A percentile compares a stretch with the other conserved stretches of the same genome.
Conservation (phyloP, 2,329 filamentous ascomycete genomes). For the Aspergillus fumigatiaffinis region DNA sequence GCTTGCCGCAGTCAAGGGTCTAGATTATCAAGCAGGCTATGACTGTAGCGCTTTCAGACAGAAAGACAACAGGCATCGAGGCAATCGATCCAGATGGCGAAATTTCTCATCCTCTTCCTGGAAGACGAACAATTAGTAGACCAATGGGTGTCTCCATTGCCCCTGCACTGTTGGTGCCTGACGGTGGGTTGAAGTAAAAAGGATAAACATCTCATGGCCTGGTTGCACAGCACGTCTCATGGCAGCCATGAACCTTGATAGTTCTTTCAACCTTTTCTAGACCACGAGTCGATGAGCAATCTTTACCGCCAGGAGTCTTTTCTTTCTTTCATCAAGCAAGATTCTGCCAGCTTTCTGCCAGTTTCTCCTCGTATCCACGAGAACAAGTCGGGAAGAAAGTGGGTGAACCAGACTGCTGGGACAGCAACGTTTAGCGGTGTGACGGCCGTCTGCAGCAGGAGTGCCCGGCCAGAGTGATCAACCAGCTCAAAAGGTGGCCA, state of each 20-base stretch:
- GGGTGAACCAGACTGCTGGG: slow-evolving; percentile 12
- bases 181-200: not conserved
- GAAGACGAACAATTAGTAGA: not conserved
- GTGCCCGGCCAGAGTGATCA: not conserved
- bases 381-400: slow-evolving; percentile 6
- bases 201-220: slow-evolving; percentile 3
- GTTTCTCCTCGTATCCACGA: not conserved
- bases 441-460: slow-evolving; percentile 3
- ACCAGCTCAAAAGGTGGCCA: not conserved
- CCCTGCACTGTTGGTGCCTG: slow-evolving; percentile 6
- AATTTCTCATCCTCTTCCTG: not conserved
- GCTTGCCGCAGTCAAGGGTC: not conserved
- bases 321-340: not conserved
- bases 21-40: not conserved
- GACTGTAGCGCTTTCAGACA: not conserved
- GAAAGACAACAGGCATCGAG: not conserved
- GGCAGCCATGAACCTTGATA: not conserved
- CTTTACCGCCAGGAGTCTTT: not conserved
- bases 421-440: slow-evolving; percentile 13
- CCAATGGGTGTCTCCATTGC: slow-evolving; percentile 4
- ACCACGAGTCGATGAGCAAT: not conserved
- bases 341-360: not conserved
- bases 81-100: not conserved
- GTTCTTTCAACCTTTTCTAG: not conserved
- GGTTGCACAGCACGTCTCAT: slow-evolving; percentile 3